These are phyloP conservation scores for Pestalotiopsis sp. DNA, from an alignment of 2,329 filamentous ascomycete species.

Conservation along the genomic window DNA sequence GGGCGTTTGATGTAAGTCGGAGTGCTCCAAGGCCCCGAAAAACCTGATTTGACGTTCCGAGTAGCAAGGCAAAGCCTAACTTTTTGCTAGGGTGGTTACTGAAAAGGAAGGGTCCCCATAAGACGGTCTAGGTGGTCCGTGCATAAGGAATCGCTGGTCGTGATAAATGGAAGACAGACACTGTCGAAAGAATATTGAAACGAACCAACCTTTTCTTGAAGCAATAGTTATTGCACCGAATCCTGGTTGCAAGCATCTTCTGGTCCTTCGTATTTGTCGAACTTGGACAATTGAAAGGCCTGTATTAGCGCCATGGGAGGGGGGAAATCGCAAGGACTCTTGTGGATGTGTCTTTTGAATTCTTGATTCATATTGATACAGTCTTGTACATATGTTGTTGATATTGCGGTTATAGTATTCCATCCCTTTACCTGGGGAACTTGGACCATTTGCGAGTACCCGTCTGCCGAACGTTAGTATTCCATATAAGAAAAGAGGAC, in stretches of 20 bases:
- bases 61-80: not conserved
- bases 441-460: conserved; percentile 60
- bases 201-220: not conserved
- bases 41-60: conserved; percentile 6
- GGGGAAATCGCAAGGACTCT: not conserved
- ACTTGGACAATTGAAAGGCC: not conserved
- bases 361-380: conserved; percentile 27
- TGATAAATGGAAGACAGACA: not conserved
- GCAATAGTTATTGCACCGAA: not conserved
- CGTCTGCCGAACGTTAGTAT: conserved; percentile 43
- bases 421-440: conserved; percentile 54
- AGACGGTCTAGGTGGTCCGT: not conserved
- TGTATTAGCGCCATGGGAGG: not conserved
- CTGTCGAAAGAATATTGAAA: not conserved
- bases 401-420: conserved; percentile 1
- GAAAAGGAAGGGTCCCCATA: not conserved
- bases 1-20: conserved; percentile 10
- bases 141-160: not conserved
- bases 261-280: not conserved
- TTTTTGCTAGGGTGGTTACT: not conserved
- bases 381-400: conserved; percentile 28
- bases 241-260: not conserved
- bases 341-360: not conserved
- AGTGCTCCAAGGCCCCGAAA: not conserved
- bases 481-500: not conserved